Evolutionary conservation across 2,329 filamentous ascomycete genomes (phyloP).

Genomic region (Verticillium tricorpus): DNA sequence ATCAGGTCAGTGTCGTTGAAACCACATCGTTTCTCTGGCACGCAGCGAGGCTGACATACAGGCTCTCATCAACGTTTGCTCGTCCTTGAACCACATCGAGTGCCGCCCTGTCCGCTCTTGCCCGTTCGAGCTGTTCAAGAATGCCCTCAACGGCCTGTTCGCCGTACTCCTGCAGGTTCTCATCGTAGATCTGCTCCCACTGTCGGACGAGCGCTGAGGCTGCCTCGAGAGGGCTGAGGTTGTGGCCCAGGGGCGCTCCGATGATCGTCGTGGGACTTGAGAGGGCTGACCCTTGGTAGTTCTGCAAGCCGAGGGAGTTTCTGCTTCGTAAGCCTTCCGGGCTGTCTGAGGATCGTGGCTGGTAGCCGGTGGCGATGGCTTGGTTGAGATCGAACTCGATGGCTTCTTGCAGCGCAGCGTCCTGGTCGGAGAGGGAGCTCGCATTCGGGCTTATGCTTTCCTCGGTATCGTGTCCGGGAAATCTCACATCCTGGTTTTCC

Average conservation of each 20-base stretch:
- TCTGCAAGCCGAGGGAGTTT: not conserved
- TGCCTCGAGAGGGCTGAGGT: constrained; percentile 28
- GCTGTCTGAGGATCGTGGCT: not conserved
- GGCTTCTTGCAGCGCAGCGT: not conserved
- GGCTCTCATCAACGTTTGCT: not conserved
- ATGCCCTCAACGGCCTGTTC: constrained; percentile 14
- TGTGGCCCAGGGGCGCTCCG: constrained; percentile 28
- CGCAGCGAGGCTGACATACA: not conserved
- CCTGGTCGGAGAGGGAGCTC: not conserved
- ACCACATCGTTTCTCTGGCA: not conserved
- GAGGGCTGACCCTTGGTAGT: not conserved
- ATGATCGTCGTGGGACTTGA: constrained; percentile 23
- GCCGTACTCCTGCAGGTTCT: constrained; percentile 16
- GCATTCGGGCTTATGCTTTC: not conserved
- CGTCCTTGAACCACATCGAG: constrained; percentile 18
- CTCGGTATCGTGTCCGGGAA: not conserved
- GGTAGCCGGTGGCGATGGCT: not conserved
- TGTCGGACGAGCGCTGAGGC: constrained; percentile 32
- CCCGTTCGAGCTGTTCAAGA: constrained; percentile 16
- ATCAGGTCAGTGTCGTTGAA: constrained; percentile 6
- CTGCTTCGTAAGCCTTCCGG: not conserved
- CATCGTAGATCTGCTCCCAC: constrained; percentile 24
- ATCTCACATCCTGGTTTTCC: not conserved
- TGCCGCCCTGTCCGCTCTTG: constrained; percentile 15
- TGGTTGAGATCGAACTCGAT: not conserved